Base-by-base conservation (phyloP, 495 filamentous ascomycete species). In the Daldinia childiae region DNA sequence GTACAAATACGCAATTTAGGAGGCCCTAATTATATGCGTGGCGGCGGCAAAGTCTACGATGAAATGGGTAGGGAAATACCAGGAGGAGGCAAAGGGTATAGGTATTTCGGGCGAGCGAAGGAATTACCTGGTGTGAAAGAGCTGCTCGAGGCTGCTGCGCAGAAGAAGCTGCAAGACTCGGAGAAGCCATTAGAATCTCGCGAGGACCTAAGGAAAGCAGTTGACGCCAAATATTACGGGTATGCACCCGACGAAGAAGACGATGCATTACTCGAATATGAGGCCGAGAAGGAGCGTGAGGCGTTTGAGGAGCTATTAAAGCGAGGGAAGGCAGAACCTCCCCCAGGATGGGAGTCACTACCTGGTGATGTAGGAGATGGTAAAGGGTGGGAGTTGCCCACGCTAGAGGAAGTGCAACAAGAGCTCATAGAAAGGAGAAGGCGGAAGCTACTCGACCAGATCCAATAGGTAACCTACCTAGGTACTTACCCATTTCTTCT, bases 21-120 rank as follows among this genome's bases (percentile, higher is more conserved):
- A 51, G 95, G 95, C 14, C 96, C 96, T 43, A 98, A 98, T 81
- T 99, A 98, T 79, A 98, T 96, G 94, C 86, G 95, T n/a, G 93
- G 90, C 12, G 92, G 91, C 11, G 93, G 89, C 32, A 87, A 91
- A 66, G 89, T 97, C 30, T 93, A 92, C 79, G 95, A 98, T 82
- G 95, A 97, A 69, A 91, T 97, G 43, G 95, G 95, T 3, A 85
- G 91, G 30, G 96, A 97, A 80, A 92, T 99, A 6, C 91, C 91
- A 1, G 95, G 95, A 2, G 92, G 91, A 32, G 93, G 93, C 21
- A 95, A 92, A 77, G 94, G 94, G 21, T 97, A 97, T 81, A 86
- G 90, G 79, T 97, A 97, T 79, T 99, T 97, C 82, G 95, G 95
- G 0, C 85, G 95, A 7, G 95, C 95, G 60, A 86, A 88, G 73